Percentiles rank a stretch among this genome's conserved stretches.
Conservation (phyloP, 768 basidiomycete species). For the Lactarius psammicola region DNA sequence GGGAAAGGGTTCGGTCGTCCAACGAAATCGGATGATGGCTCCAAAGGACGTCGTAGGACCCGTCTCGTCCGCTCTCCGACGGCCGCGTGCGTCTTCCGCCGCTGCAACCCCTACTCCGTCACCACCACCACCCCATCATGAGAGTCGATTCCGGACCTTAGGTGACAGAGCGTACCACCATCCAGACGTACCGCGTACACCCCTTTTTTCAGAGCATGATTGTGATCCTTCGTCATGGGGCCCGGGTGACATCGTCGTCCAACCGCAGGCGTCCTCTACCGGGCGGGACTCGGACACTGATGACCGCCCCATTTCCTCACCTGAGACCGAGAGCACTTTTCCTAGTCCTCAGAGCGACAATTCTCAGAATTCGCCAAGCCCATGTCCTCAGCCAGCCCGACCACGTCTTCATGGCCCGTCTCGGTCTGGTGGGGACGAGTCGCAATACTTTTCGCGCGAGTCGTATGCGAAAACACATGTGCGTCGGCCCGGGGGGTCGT, state of each 20-base stretch:
- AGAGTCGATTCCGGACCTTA: constrained; percentile 13
- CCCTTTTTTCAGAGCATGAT: constrained; percentile 12
- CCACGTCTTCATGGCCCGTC: background rate
- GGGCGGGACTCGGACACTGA: background rate
- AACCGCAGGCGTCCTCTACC: background rate
- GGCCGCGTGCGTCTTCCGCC: background rate
- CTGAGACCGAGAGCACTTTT: background rate
- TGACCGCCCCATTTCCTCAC: background rate
- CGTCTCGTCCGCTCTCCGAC: background rate
- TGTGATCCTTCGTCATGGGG: background rate
- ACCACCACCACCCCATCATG: background rate
- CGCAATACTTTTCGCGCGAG: constrained; percentile 1
- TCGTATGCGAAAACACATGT: background rate
- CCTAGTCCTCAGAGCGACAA: background rate
- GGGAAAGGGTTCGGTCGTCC: background rate
- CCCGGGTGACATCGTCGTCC: too few species aligned
- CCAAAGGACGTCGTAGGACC: too few species aligned
- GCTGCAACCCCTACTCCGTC: background rate
- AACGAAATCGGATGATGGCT: constrained; percentile 6
- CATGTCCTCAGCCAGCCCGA: too few species aligned
- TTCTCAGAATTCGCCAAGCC: background rate
- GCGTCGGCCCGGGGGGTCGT: constrained; percentile 1
- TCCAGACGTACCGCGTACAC: constrained; percentile 21
- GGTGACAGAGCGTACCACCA: constrained; percentile 19
- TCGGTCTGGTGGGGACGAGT: background rate